Base-by-base conservation (phyloP, 768 basidiomycete genomes). In the Auriscalpium microsporum region DNA sequence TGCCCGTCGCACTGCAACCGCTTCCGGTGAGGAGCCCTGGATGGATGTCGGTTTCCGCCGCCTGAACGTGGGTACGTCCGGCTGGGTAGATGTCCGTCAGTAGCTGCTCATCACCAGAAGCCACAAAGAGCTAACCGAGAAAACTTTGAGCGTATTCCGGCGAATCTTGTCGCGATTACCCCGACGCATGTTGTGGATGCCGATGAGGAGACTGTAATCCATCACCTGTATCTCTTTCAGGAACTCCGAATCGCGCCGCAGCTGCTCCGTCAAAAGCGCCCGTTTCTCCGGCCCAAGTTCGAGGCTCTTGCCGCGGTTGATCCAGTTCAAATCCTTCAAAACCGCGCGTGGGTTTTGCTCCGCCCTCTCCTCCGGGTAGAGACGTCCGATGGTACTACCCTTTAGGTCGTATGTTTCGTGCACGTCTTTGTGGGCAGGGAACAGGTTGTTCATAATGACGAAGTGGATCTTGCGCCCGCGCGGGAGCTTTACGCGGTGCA, bases 401-500 rank as follows among this genome's bases (percentile, higher is more conserved):
- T 99, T 98, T 61, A 98, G 77, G 69, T 99, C 95, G 66, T 89
- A 98, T 34, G 94, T 95, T 74, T 97, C 96, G 71, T 99, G 96
- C 45, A 98, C 79, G 68, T 99, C 96, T 61, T 92, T 84, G 72
- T 98, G 95, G 0, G 96, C 87, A 0, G 96, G 95, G 72, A 99
- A 97, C 33, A 99, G 79, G 69, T 99, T 99, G 75, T 98, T 99
- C 94, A 98, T 97, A 71, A 99, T 96, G 54, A 98, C 93, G 67
- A 99, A 99, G 69, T 99, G 96, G 52, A 99, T 99, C 73, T 99
- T 99, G 46, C 79, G 74, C 0, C 96, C 96, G 37, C 81, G 78
- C 0, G 96, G 96, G 0, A 99, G 80, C 73, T 99, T 99, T 57
- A 99, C 96, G 54, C 96, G 86, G 65, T 99, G 96, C 10, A 99